Evolutionary conservation across 2,329 filamentous ascomycete genomes (phyloP), one percentile per base, ranked within the genome.

Genomic region (Colletotrichum lupini): DNA sequence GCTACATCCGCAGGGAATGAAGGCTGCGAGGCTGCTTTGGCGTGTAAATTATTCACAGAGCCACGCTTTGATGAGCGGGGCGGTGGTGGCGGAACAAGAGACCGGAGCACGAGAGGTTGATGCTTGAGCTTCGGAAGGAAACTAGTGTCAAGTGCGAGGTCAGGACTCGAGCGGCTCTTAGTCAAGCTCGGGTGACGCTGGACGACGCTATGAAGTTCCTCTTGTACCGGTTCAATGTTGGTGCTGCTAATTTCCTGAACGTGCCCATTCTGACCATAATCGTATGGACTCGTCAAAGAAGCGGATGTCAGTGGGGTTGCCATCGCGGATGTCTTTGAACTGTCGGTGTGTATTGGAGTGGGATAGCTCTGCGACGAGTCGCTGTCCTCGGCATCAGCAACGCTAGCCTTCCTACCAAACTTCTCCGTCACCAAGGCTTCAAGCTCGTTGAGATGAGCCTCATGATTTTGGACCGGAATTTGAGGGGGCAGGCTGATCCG

Each of bases 101-200:
- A 49, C 49, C 71, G 67, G 5, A 67, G 71, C 46, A 78, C 79
- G 5, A 86, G 78, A 9, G 83, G 78, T 53, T 84, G 84, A 52
- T 85, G 82, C 53, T 81, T 83, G 5, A 82, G 77, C n/a, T 81
- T 76, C 1, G 84, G 82, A 24, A 82, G 77, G 70, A 81, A 84
- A 65, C 76, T 82, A 16, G 81, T 67, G 37, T 76, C 74, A 7
- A 70, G 56, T 22, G 35, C 58, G 28, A 75, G 57, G 19, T 75
- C 69, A 75, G 64, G 77, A 30, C 73, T 82, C 79, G 68, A 76
- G 78, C 66, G 63, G 65, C 75, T 76, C 66, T 74, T 75, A 65
- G 75, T 71, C 68, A 75, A 59, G 56, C 74, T 76, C 65, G 68
- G 68, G 42, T 22, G 57, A n/a, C 65, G 63, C 59, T 70, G 73